Base-by-base conservation (phyloP, 2,329 filamentous ascomycete genomes). In the Blastomyces gilchristii region DNA sequence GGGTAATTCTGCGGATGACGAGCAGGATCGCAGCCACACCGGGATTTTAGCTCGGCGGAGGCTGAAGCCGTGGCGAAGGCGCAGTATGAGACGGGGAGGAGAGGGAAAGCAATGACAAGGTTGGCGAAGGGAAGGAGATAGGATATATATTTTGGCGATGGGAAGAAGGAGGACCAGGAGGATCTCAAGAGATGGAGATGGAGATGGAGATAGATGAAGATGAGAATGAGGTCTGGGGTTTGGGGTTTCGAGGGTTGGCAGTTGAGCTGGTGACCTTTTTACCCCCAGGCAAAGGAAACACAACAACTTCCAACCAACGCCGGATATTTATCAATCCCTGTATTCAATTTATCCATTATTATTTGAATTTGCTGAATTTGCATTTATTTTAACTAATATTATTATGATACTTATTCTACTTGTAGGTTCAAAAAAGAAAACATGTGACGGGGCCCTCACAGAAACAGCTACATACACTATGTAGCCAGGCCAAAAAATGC, bases 111-210 rank as follows among this genome's bases (percentile, higher is more conserved):
- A 22, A 22, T 22, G n/a, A 64, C 64, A 63, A 58, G 54, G 62
- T 61, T 64, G 37, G 58, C 63, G 64, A 63, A 67, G 63, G 65
- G 34, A 58, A 52, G 61, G 49, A 61, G n/a, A 9, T 18, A 53
- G 37, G 22, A 57, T 3, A 18, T 5, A 25, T 22, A 16, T 34
- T 28, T 58, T 25, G 37, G 22, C 39, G 49, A 63, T 52, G 49
- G 62, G 14, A 39, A 16, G 52, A 61, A 16, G 25, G 8, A 14
- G 57, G 28, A 41, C n/a, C n/a, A 22, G n/a, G n/a, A 22, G n/a
- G 57, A 47, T 25, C 14, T 16, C 34, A 31, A 31, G 3, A 31
- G 28, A 41, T 9, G 41, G 31, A 63, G 63, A 45, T 64, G 63
- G 65, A 68, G 60, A n/a, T 25, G 12, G 3, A 22, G n/a, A 22